Evolutionary conservation across 2,329 filamentous ascomycete species (phyloP).

Genomic region (Tolypocladium paradoxum): DNA sequence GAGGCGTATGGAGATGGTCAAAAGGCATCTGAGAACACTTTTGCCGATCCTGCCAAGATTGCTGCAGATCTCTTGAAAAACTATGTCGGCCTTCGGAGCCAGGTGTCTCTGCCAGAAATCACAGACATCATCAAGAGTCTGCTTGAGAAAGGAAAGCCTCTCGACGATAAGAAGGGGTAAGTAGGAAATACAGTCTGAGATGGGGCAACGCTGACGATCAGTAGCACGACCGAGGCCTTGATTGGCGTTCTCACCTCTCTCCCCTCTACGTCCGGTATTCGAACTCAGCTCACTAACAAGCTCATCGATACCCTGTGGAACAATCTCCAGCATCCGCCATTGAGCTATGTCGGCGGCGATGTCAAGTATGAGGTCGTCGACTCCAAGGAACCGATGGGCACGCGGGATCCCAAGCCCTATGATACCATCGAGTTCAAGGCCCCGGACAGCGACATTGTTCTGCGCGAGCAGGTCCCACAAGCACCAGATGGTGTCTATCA

Average conservation of each 20-base stretch:
- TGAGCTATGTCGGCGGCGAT: constrained; percentile 30
- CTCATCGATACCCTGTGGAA: constrained; percentile 43
- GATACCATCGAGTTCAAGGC: constrained; percentile 29
- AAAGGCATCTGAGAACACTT: constrained; percentile 13
- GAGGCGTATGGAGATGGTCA: constrained; percentile 21
- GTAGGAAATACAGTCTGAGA: neutral
- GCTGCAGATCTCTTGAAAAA: constrained; percentile 22
- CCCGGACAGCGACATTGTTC: constrained; percentile 23
- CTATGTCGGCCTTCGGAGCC: constrained; percentile 14
- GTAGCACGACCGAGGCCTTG: constrained; percentile 27
- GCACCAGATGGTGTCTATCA: constrained; percentile 24
- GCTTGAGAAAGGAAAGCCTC: constrained; percentile 32
- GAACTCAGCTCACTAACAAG: constrained; percentile 32
- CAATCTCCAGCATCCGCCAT: constrained; percentile 42
- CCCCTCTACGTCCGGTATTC: constrained; percentile 20
- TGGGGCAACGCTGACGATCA: constrained; percentile 3
- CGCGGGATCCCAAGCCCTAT: constrained; percentile 13
- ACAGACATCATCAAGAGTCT: constrained; percentile 20
- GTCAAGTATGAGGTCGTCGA: constrained; percentile 26
- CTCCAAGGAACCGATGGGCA: constrained; percentile 17
- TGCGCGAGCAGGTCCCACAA: constrained; percentile 25
- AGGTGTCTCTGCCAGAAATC: constrained; percentile 17
- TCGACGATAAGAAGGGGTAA: constrained; percentile 46
- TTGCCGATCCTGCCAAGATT: constrained; percentile 22
- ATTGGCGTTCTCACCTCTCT: constrained; percentile 28